Evolutionary conservation across 1,284 basidiomycete species (phyloP).

Genomic region (Anthracocystis setariae): DNA sequence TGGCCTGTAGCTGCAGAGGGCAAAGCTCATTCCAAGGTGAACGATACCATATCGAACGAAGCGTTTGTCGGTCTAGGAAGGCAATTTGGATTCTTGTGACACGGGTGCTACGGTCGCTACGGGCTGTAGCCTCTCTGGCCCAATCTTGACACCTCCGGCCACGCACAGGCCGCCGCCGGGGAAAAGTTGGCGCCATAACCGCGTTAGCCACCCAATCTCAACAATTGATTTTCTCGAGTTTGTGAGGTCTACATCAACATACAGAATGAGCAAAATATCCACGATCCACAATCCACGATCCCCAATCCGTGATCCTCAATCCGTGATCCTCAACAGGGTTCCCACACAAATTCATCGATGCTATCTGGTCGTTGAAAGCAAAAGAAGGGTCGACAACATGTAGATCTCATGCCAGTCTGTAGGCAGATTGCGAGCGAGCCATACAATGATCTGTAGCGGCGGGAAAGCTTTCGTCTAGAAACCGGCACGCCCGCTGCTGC

Average conservation of each 20-base stretch:
- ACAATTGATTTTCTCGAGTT: neutral
- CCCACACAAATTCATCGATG: too few relatives aligned
- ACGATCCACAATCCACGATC: too few relatives aligned
- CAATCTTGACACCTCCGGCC: conserved; percentile 1
- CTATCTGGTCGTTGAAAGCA: too few relatives aligned
- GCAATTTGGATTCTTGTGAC: conserved; percentile 9
- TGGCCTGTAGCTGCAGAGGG: too few relatives aligned
- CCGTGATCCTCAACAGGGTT: too few relatives aligned
- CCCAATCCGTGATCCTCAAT: too few relatives aligned
- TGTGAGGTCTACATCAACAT: neutral
- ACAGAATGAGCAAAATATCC: conserved; percentile 1
- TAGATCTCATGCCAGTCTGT: too few relatives aligned
- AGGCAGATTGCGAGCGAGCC: too few relatives aligned
- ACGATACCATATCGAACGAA: neutral
- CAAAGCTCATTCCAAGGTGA: too few relatives aligned
- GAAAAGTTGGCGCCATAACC: conserved; percentile 14
- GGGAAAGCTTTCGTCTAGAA: too few relatives aligned
- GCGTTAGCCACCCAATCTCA: conserved; percentile 2
- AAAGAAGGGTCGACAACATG: too few relatives aligned
- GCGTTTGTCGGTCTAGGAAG: neutral
- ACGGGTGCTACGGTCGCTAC: conserved; percentile 46
- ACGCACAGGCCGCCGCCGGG: conserved; percentile 13
- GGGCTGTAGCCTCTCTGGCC: conserved; percentile 45
- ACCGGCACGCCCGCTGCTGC: conserved; percentile 30
- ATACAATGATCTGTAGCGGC: too few relatives aligned